Base-by-base conservation (phyloP, 768 basidiomycete genomes). In the Kockovaella imperatae region DNA sequence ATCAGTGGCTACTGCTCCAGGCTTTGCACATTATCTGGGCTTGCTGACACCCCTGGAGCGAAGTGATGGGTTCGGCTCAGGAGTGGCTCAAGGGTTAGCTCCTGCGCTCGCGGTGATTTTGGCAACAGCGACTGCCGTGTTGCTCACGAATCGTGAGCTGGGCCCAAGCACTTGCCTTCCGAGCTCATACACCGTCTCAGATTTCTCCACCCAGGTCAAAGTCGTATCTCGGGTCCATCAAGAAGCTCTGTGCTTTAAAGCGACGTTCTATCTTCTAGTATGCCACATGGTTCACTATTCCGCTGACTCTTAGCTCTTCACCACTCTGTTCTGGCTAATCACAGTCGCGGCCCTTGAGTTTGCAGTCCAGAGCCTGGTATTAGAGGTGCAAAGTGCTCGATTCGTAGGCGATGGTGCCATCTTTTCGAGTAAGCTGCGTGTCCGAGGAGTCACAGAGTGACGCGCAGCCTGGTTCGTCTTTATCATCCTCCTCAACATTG, bases 301-400 rank as follows among this genome's bases (percentile, higher is more conserved):
- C n/a, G n/a, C n/a, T n/a, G n/a, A n/a, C 59, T 68, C 80, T 20
- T 66, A 86, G 42, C 74, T 77, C 8, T 57, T 73, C 20, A 72
- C 82, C 47, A 78, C 74, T 15, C 75, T 78, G 13, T 64, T 83
- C 25, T 84, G 83, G 79, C 72, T 86, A 18, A 69, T 83, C 34
- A 72, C 77, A 15, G 76, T 80, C n/a, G 83, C 82, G 7, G 79
- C 82, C n/a, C 69, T 87, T 14, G 60, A 87, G 24, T 87, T 80
- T 59, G 76, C 83, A 2, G 74, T 84, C 31, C 76, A 77, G 52
- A 78, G 81, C 1, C 78, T 87, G 54, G 76, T 70, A 43, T 64
- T 62, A 1, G 68, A 72, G 17, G 57, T 62, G 5, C 71, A 71
- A n/a, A 36, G 60, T 31, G 49, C 50, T 6, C 28, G 62, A 5